Percentiles rank a stretch among this genome's conserved stretches.
These are phyloP conservation scores for Beauveria australis DNA, from an alignment of 2,329 filamentous ascomycete genomes.

Conservation along the genomic window DNA sequence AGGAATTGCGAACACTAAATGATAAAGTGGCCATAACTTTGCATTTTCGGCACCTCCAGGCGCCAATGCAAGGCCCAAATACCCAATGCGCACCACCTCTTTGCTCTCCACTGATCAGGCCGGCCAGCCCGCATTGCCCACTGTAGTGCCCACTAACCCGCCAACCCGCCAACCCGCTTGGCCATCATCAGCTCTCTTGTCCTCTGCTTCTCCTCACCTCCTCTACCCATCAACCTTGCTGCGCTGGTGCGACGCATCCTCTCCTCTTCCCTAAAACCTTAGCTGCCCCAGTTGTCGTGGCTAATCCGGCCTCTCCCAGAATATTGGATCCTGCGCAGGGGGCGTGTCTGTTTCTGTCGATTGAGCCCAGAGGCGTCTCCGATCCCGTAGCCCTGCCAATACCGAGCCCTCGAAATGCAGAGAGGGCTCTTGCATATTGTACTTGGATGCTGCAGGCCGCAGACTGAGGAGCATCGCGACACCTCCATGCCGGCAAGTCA, in stretches of 20 bases:
- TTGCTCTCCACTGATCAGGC: too few relatives aligned
- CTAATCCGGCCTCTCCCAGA: neutral
- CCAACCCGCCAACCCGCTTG: neutral
- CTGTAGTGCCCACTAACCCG: too few relatives aligned
- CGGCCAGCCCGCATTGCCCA: too few relatives aligned
- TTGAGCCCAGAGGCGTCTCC: constrained; percentile 1
- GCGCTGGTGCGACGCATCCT: neutral
- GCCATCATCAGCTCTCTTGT: too few relatives aligned
- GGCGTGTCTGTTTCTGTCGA: constrained; percentile 1
- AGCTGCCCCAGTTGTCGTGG: neutral
- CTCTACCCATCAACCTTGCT: neutral
- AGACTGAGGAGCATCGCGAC: neutral
- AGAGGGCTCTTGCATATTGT: neutral
- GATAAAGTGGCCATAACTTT: neutral
- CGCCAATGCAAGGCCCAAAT: neutral
- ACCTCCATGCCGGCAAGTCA: neutral
- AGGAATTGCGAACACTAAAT: neutral
- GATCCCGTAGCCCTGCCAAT: neutral
- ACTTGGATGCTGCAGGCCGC: neutral
- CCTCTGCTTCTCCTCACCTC: too few relatives aligned
- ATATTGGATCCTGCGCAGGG: neutral
- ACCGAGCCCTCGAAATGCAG: neutral
- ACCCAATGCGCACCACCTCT: neutral
- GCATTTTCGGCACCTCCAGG: neutral
- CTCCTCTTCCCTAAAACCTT: neutral